Base-by-base conservation (phyloP, 371 early-diverging fungal species). In the Mortierella sp. region DNA sequence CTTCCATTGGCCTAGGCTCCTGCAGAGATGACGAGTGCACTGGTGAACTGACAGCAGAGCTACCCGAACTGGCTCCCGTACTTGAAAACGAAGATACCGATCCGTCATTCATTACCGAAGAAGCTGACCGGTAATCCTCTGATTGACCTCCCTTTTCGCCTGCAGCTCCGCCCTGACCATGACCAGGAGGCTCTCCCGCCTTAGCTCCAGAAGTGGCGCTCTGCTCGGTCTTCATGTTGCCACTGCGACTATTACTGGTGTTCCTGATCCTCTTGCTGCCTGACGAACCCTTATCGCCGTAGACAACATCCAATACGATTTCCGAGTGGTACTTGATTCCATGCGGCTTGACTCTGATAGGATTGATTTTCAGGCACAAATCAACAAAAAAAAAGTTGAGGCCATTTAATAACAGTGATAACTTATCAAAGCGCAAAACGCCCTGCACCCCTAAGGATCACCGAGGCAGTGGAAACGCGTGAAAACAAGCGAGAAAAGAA, bases 271-370 rank as follows among this genome's bases (percentile, higher is more conserved):
- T 65, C 65, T 21, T 65, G 9, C 16, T 24, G 10, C 19, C 9
- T 21, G 65, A 65, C 7, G 65, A 65, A 0, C 8, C 2, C 21
- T 52, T 24, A 5, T 52, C 42, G 4, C 52, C 65, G 24, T 80
- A 84, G n/a, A 84, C 55, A 16, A 84, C 73, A 68, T 84, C 84
- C 31, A 84, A 31, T 3, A 80, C 70, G 14, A 75, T 26, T 13
- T 55, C 78, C 7, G 84, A 80, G 47, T 80, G 80, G 26, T 77
- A 80, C 58, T 68, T 77, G 63, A 84, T 84, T 11, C 84, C 84
- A 31, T 84, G 84, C 16, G 84, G 84, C n/a, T 78, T 78, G 28
- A 84, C 74, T 21, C 84, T 84, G 42, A 5, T 38, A 54, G 28
- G 26, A 31, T 54, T 16, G 26, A 52, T 16, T 58, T 45, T 1